Conservation (phyloP, 805 yeast genomes). For the Teunomyces cretensis region DNA sequence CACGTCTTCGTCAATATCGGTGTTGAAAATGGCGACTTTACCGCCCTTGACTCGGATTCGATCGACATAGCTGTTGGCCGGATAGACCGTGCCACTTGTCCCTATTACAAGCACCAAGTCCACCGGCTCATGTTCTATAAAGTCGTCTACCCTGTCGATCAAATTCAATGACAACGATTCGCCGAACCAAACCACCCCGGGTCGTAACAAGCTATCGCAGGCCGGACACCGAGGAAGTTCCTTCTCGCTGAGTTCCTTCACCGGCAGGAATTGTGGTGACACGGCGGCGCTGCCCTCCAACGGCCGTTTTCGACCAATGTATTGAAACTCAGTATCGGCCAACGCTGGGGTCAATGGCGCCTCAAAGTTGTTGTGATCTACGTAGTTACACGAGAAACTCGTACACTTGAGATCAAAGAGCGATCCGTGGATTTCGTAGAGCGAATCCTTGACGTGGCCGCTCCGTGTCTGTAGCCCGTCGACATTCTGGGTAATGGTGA, state of each 20-base stretch:
- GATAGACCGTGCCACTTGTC: constrained; percentile 84
- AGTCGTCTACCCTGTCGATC: constrained; percentile 69
- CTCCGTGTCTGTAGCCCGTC: constrained; percentile 74
- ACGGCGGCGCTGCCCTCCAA: constrained; percentile 9
- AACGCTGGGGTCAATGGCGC: constrained; percentile 63
- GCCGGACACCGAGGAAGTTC: constrained; percentile 76
- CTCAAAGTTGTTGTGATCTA: constrained; percentile 48
- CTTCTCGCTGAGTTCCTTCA: constrained; percentile 44
- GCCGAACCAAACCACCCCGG: constrained; percentile 96
- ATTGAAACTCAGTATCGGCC: constrained; percentile 38
- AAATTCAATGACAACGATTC: constrained; percentile 70
- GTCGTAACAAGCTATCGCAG: constrained; percentile 69
- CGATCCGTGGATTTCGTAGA: constrained; percentile 78
- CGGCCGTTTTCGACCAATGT: constrained; percentile 14
- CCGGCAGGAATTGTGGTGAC: constrained; percentile 50
- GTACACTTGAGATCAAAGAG: constrained; percentile 75
- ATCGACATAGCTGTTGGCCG: constrained; percentile 89
- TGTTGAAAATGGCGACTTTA: constrained; percentile 79
- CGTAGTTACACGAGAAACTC: constrained; percentile 66
- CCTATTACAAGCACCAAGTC: constrained; percentile 83
- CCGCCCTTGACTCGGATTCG: constrained; percentile 73
- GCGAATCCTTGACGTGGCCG: constrained; percentile 50
- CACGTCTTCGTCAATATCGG: constrained; percentile 53
- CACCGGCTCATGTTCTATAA: constrained; percentile 53
- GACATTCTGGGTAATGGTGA: constrained; percentile 80